Evolutionary conservation across 2,329 filamentous ascomycete species (phyloP).

Genomic region (Trichoderma hamatum): DNA sequence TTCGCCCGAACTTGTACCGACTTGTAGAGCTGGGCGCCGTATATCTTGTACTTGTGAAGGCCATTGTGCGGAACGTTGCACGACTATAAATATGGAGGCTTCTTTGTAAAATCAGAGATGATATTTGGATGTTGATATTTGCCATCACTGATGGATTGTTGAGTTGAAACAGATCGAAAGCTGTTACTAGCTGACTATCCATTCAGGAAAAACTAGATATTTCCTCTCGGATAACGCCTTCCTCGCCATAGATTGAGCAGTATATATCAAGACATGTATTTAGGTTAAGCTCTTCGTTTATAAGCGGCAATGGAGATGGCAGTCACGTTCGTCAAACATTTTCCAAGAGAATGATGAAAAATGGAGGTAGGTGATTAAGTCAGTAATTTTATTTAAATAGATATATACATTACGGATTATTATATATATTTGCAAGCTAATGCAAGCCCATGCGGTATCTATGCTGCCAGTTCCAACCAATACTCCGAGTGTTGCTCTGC

Average conservation of each 20-base stretch:
- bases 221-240: neutral
- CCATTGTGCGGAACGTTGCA: neutral
- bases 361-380: neutral
- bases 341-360: neutral
- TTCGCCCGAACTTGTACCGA: neutral
- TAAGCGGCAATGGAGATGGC: neutral
- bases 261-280: neutral
- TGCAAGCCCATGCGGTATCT: constrained; percentile 5
- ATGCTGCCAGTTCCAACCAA: neutral
- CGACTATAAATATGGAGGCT: neutral
- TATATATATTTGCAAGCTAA: neutral
- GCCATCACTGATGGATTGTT: neutral
- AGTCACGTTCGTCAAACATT: neutral
- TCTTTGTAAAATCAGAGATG: neutral
- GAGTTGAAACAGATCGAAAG: neutral
- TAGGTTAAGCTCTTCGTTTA: neutral
- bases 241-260: neutral
- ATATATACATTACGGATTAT: constrained; percentile 15
- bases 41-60: neutral
- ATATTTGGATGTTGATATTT: constrained; percentile 8
- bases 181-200: neutral
- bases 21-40: neutral
- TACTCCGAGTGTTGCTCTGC: constrained; percentile 10
- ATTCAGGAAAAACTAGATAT: neutral
- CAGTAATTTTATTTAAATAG: neutral